Conservation (phyloP, 2,329 filamentous ascomycete species). For the Cryphonectria nitschkei region DNA sequence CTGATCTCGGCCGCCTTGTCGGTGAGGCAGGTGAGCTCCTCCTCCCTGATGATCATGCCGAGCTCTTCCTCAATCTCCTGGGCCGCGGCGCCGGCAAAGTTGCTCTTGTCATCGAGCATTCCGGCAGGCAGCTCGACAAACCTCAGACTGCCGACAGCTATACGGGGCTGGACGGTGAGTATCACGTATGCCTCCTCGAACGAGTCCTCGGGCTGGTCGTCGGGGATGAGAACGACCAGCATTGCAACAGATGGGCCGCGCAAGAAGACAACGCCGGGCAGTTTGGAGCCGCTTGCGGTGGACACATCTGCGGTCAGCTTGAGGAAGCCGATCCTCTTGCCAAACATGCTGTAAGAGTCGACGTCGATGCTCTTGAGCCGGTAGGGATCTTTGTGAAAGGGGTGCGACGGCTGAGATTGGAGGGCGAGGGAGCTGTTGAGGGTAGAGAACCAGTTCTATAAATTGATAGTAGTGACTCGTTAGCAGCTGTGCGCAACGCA, state of each 20-base stretch:
- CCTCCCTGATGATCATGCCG: conserved; percentile 53
- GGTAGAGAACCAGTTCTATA: conserved; percentile 56
- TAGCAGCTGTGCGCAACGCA: conserved; percentile 14
- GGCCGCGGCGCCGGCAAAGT: conserved; percentile 61
- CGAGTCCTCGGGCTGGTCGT: conserved; percentile 42
- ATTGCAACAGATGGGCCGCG: conserved; percentile 65
- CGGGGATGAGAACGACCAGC: conserved; percentile 59
- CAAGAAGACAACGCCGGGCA: conserved; percentile 60
- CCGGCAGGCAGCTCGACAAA: conserved; percentile 65
- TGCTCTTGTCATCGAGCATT: conserved; percentile 62
- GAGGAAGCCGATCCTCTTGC: conserved; percentile 54
- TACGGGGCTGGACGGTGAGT: conserved; percentile 62
- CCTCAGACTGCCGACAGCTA: conserved; percentile 57
- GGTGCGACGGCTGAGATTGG: conserved; percentile 48
- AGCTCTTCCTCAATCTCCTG: conserved; percentile 65
- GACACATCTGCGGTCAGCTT: conserved; percentile 55
- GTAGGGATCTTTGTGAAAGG: conserved; percentile 60
- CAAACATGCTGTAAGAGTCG: conserved; percentile 58
- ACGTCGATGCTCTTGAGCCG: conserved; percentile 53
- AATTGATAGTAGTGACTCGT: background rate
- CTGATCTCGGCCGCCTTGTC: conserved; percentile 44
- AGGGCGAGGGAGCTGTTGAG: conserved; percentile 51
- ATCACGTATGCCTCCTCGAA: conserved; percentile 58
- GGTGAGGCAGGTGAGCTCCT: conserved; percentile 54
- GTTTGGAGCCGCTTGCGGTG: conserved; percentile 50